Evolutionary conservation across 2,329 filamentous ascomycete species (phyloP), one percentile per base, ranked within the genome.

Genomic region (Pyricularia grisea): DNA sequence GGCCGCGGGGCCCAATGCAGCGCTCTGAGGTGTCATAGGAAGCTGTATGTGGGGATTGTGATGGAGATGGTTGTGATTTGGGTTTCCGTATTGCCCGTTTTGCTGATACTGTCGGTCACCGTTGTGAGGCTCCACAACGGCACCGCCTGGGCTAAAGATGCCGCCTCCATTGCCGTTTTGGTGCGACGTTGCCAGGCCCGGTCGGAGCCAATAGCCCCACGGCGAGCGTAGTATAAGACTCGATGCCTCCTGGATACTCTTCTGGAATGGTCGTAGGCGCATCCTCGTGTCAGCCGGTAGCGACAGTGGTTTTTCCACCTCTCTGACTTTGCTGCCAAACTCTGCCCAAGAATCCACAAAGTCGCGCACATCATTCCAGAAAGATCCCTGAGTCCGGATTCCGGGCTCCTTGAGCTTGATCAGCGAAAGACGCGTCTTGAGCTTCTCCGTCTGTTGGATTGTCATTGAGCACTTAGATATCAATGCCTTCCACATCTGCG

Each of bases 11-110:
- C 94, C 94, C 5, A 97, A 83, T 1, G 94, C 94, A 20, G 93
- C 94, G 74, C 92, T 95, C 71, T 97, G 86, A 9, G 94, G 94
- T 1, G 94, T 97, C 74, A 95, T 93, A 10, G 94, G 93, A 55
- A 93, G 73, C 68, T 80, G 79, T 55, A 76, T 71, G 4, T 68
- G 68, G 67, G 74, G 69, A 27, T 50, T 66, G 28, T 68, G 55
- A 64, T 67, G 2, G 66, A 70, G 50, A 65, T 68, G 25, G 69
- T 12, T 27, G 25, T 63, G 60, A 27, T 14, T 63, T 30, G 60
- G 23, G 60, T 63, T 63, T 27, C 60, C 60, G 12, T 63, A 63
- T 28, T 63, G 60, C 27, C 60, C 60, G 25, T 63, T 63, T 20
- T 63, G 60, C 23, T 63, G 60, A 23, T 63, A 63, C 60, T 63